phyloP scores from a whole-genome alignment of 441 rosid genomes.

The Syzygium malaccense region DNA sequence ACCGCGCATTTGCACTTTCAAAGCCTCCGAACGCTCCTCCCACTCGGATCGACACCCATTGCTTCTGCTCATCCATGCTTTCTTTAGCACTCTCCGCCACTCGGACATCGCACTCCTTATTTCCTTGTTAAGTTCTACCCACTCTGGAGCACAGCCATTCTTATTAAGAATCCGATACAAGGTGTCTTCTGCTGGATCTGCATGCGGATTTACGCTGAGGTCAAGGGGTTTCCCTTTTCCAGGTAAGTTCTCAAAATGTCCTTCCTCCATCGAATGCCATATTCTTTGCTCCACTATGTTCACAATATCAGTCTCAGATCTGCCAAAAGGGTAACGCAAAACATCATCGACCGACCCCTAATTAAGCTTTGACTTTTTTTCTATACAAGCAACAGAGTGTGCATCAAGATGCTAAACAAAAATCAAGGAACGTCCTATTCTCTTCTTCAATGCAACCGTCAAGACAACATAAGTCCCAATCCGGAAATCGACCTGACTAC shows the following conservation, averaged over 20 bases:
- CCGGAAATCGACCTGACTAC: background rate
- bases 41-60: slow-evolving; percentile 41
- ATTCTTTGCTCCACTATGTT: slow-evolving; percentile 86
- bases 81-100: slow-evolving; percentile 56
- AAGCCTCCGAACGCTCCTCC: slow-evolving; percentile 30
- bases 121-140: slow-evolving; percentile 90
- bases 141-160: slow-evolving; percentile 82
- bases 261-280: slow-evolving; percentile 97
- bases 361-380: background rate
- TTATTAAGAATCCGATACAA: slow-evolving; percentile 68
- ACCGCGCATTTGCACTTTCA: slow-evolving; percentile 44
- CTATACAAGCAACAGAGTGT: background rate
- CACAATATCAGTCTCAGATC: slow-evolving; percentile 83
- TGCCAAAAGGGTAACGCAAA: slow-evolving; percentile 12
- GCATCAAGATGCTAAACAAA: background rate
- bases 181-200: slow-evolving; percentile 84
- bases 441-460: background rate
- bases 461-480: background rate
- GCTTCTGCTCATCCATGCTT: slow-evolving; percentile 46
- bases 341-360: background rate
- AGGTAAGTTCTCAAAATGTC: slow-evolving; percentile 81
- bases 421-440: background rate
- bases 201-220: slow-evolving; percentile 55
- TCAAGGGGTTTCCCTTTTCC: slow-evolving; percentile 91
- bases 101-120: slow-evolving; percentile 43